A percentile compares a stretch with the other conserved stretches of the same genome.
Evolutionary conservation across 2,329 filamentous ascomycete genomes (phyloP).

Genomic region (Fusarium lyarnte): DNA sequence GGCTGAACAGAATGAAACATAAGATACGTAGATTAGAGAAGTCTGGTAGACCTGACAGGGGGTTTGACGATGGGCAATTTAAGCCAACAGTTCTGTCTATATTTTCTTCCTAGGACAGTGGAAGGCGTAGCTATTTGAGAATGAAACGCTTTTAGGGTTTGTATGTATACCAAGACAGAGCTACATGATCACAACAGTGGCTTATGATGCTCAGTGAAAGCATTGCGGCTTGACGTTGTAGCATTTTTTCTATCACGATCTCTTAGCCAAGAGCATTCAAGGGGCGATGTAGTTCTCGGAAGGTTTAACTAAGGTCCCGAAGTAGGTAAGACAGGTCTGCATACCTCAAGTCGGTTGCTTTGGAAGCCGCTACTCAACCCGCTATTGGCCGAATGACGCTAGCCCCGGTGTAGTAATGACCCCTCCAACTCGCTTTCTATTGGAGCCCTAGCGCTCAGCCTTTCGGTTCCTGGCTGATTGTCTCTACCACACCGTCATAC

Average conservation of each 20-base stretch:
- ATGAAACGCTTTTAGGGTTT: too few relatives aligned
- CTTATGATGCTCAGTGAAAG: not conserved
- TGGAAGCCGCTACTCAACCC: not conserved
- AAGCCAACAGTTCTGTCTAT: too few relatives aligned
- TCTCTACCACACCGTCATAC: conserved; percentile 39
- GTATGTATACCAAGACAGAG: too few relatives aligned
- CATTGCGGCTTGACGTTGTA: too few relatives aligned
- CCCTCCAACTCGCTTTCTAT: conserved; percentile 36
- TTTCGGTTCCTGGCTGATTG: conserved; percentile 26
- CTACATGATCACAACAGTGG: too few relatives aligned
- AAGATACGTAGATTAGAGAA: not conserved
- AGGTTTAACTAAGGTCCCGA: not conserved
- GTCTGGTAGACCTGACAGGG: too few relatives aligned
- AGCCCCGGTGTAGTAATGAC: conserved; percentile 45
- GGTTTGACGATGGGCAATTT: too few relatives aligned
- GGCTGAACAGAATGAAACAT: not conserved
- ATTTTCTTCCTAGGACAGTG: too few relatives aligned
- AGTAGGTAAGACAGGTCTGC: too few relatives aligned
- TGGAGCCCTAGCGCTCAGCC: conserved; percentile 35
- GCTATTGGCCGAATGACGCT: conserved; percentile 34
- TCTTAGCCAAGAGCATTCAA: not conserved
- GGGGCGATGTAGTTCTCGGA: not conserved
- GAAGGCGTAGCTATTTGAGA: too few relatives aligned
- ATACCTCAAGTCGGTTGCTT: not conserved
- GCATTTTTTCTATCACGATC: too few relatives aligned